Evolutionary conservation across 495 filamentous ascomycete genomes (phyloP), one percentile per base, ranked within the genome.

Genomic region (Xylaria venustula): DNA sequence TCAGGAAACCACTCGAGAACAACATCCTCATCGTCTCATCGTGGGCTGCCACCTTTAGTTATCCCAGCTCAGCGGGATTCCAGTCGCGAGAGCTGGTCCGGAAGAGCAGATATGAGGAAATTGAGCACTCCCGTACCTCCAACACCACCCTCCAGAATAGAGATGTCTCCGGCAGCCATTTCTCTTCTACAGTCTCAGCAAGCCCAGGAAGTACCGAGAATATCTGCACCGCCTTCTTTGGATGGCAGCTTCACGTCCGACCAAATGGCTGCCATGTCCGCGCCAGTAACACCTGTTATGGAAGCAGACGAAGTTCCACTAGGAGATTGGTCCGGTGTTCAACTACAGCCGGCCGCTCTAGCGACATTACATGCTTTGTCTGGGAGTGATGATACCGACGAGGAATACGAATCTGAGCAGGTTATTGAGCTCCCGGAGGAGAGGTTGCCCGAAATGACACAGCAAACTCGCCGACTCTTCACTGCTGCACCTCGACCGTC

Each of bases 241-340:
- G 91, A 96, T 79, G 92, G 91, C 8, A 95, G 91, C 74, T 70
- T 92, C 41, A 88, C 86, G 17, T 95, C 91, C 7, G 91, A 96
- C 64, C 91, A 95, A 66, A 81, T 92, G 73, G 90, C 90, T 7
- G 78, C 80, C 51, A 79, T 91, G 57, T 93, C 88, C 66, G 89
- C 88, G 20, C 90, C 93, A 5, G 83, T 87, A 5, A 97, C 92
- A 7, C 92, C 92, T 19, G 82, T 91, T 48, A 77, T 90, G 34
- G 84, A 84, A 26, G 80, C 81, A 30, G 70, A 83, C 5, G 79
- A 79, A 56, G 77, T 69, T 44, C 74, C 65, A 60, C 81, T 69
- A 48, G 73, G 72, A 11, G 75, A 80, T 42, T 88, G 85, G 74
- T 85, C 87, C 4, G 78, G 75, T 48, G 81, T 93, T n/a, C 87